Evolutionary conservation across 1,139 yeast genomes (phyloP).

Genomic region (Hansenula lynferdii): DNA sequence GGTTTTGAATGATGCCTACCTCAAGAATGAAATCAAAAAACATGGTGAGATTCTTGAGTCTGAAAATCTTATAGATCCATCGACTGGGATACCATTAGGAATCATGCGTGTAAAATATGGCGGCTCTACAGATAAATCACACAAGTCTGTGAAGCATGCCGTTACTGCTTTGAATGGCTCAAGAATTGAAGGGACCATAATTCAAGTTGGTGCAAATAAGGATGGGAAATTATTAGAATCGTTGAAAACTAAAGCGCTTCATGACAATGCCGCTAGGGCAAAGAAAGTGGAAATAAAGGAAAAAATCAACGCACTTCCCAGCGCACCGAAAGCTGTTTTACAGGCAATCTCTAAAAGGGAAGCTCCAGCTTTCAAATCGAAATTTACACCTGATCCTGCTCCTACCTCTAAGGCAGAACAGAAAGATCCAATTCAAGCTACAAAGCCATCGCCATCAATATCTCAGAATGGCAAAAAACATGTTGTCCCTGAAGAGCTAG

Average conservation of each 20-base stretch:
- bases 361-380: not conserved
- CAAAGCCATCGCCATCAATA: not conserved
- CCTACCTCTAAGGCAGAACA: not conserved
- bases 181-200: conserved; percentile 28
- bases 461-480: not conserved
- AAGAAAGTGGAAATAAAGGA: conserved; percentile 12
- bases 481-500: conserved; percentile 37
- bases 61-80: conserved; percentile 63
- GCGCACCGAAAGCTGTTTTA: conserved; percentile 16
- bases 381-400: not conserved
- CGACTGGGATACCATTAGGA: conserved; percentile 78
- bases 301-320: conserved; percentile 12
- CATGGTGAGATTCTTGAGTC: conserved; percentile 60
- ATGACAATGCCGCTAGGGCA: conserved; percentile 13
- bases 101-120: conserved; percentile 61
- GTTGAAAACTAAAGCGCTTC: conserved; percentile 21
- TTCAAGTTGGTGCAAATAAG: conserved; percentile 29
- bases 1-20: conserved; percentile 40
- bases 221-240: conserved; percentile 19
- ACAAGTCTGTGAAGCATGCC: conserved; percentile 40
- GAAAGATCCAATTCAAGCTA: not conserved
- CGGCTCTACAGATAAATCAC: conserved; percentile 54
- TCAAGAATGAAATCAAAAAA: conserved; percentile 49
- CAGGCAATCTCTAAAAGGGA: conserved; percentile 9
- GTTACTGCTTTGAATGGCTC: conserved; percentile 28